A percentile compares a stretch with the other conserved stretches of the same genome.
These are phyloP conservation scores for Coemansia sp. DNA, from an alignment of 192 early-diverging fungal genomes.

Conservation along the genomic window DNA sequence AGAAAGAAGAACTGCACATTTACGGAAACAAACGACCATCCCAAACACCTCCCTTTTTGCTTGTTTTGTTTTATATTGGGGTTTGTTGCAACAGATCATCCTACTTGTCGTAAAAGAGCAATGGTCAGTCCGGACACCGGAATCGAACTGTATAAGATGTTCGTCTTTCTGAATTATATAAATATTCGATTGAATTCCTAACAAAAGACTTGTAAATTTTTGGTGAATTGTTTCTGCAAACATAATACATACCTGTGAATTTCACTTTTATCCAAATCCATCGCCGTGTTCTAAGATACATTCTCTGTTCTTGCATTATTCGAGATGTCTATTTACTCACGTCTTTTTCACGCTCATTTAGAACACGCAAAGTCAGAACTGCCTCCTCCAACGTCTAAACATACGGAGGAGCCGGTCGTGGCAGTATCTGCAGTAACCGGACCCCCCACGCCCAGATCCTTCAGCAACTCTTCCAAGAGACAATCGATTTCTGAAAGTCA, in stretches of 20 bases:
- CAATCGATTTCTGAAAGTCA: not conserved
- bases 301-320: not conserved
- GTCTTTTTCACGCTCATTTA: not conserved
- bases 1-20: too few relatives aligned
- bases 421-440: not conserved
- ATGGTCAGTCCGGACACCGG: too few relatives aligned
- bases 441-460: conserved; percentile 44
- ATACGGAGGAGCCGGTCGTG: not conserved
- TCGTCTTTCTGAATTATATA: not conserved
- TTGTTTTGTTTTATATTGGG: not conserved
- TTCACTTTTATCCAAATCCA: not conserved
- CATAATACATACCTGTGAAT: not conserved
- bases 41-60: not conserved
- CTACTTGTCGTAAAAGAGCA: too few relatives aligned
- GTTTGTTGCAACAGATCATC: not conserved
- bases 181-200: not conserved
- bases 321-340: conserved; percentile 1
- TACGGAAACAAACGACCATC: not conserved
- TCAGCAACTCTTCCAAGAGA: conserved; percentile 19
- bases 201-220: not conserved
- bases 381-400: not conserved
- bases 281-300: not conserved
- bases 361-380: not conserved
- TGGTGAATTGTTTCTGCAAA: not conserved
- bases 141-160: not conserved